Base-by-base conservation (phyloP, 139 green algal species). In the Tetradesmus obliquus region DNA sequence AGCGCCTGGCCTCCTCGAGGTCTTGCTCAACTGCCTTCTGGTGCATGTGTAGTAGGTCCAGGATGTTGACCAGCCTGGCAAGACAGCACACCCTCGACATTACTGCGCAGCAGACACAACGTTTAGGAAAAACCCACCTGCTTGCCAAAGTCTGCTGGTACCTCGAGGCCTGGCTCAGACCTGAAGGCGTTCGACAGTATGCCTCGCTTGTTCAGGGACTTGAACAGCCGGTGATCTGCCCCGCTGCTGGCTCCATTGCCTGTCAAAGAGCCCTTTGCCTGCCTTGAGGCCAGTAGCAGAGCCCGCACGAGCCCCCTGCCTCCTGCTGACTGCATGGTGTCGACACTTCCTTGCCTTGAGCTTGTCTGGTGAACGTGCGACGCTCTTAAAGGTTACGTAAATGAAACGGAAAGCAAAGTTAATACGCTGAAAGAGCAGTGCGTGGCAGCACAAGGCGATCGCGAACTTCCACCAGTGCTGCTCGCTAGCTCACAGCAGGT, bases 121-220 rank as follows among this genome's bases (percentile, higher is more conserved):
- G 13, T 19, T 9, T 24, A 9, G 17, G 15, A 58, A 84, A 1
- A 0, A 57, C n/a, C 54, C 45, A 55, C 79, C 79, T 84, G 79
- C 24, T 84, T 84, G 45, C 45, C 79, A 58, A 55, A 22, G 45
- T 84, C 79, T 55, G 45, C 45, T 57, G 79, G 79, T 19, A 84
- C 32, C n/a, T 84, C 79, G 19, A 57, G 79, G n/a, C n/a, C 79
- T n/a, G n/a, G 22, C 13, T 84, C 79, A 13, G 45, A 58, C 45
- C 79, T 84, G 45, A 84, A 84, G 79, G 79, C 79, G 79, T 84
- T 84, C 45, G 79, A 84, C 79, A 84, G 79, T 54, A 84, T 24
- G 79, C 45, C 32, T 55, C 79, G 79, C 79, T 55, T 84, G 66
- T 76, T 76, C 66, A 76, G 66, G 66, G 66, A 76, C 66, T 6